These are phyloP conservation scores for Physaria fendleri DNA, from an alignment of 345 rosid genomes.

Conservation along the genomic window DNA sequence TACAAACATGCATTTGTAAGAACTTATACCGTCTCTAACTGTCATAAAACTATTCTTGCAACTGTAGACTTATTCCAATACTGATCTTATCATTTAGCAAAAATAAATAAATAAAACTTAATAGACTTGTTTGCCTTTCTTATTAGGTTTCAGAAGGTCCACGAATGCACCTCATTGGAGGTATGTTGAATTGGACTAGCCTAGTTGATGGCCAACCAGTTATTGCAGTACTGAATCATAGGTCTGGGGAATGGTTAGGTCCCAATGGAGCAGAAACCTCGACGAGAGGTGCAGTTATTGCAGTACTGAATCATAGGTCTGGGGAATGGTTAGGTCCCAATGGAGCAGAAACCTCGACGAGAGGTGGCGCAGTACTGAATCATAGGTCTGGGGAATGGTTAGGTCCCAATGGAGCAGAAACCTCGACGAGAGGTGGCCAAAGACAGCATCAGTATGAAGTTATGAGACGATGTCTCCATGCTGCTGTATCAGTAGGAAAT, in stretches of 20 bases:
- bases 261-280: no score
- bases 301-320: conserved; percentile 36
- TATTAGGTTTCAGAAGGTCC: conserved; percentile 68
- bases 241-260: no score
- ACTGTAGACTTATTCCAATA: no score
- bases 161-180: conserved; percentile 79
- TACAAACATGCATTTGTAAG: conserved; percentile 80
- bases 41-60: no score
- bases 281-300: no score
- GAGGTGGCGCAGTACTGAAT: conserved; percentile 73
- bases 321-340: no score
- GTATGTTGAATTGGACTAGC: conserved; percentile 49
- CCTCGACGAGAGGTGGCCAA: conserved; percentile 35
- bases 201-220: conserved; percentile 58
- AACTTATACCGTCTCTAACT: background rate
- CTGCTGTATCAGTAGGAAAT: conserved; percentile 66
- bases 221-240: conserved; percentile 42
- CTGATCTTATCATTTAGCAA: background rate
- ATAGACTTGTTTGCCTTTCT: background rate
- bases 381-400: conserved; percentile 72
- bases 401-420: conserved; percentile 51
- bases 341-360: no score
- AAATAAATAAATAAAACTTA: no score
- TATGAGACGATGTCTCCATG: conserved; percentile 77
- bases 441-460: conserved; percentile 49